Evolutionary conservation across 2,329 filamentous ascomycete species (phyloP).

Genomic region (Botryotinia globosa): DNA sequence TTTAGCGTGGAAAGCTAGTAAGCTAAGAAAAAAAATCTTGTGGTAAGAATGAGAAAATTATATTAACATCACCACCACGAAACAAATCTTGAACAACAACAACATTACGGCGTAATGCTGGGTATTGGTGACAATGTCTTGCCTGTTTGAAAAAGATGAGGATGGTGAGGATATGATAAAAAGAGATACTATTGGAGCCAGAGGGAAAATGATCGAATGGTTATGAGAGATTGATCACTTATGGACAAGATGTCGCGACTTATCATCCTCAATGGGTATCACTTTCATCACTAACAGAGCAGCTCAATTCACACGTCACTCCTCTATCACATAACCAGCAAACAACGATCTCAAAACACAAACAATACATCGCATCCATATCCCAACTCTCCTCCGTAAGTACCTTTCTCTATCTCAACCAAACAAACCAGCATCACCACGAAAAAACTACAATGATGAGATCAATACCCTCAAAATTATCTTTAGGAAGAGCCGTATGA

Average conservation of each 20-base stretch:
- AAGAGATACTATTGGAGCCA: background rate
- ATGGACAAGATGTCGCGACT: background rate
- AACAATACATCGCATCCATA: background rate
- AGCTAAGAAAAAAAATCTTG: background rate
- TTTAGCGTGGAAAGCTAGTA: constrained; percentile 1
- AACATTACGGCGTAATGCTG: background rate
- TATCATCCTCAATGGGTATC: background rate
- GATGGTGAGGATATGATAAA: background rate
- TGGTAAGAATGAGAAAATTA: too few species aligned
- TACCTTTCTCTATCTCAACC: background rate
- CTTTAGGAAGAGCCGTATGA: constrained; percentile 38
- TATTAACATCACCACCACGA: background rate
- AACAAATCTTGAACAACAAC: too few species aligned
- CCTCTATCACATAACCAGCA: background rate
- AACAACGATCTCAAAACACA: background rate
- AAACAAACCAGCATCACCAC: background rate
- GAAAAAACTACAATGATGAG: constrained; percentile 34
- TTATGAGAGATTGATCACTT: background rate
- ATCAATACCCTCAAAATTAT: constrained; percentile 32
- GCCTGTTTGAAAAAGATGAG: background rate
- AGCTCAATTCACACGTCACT: background rate
- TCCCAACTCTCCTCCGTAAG: constrained; percentile 9
- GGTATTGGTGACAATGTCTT: background rate
- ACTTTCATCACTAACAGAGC: background rate
- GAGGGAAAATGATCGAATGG: background rate